Base-by-base conservation (phyloP, 1,284 basidiomycete species). In the Cryptococcus sp. region DNA sequence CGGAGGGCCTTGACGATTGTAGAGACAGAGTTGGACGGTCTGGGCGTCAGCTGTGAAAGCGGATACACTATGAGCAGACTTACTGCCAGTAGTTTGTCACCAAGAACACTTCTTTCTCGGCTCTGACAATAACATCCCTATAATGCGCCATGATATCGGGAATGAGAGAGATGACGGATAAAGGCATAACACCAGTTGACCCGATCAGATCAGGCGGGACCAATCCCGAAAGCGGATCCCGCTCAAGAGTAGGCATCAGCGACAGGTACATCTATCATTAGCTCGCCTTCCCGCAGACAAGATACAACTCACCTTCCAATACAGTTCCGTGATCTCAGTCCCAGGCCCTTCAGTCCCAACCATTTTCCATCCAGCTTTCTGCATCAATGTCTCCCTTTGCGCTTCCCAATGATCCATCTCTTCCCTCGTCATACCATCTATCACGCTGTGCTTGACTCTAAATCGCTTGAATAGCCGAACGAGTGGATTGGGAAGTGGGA, bases 131-230 rank as follows among this genome's bases (percentile, higher is more conserved):
- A 51, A 79, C 73, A 45, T 80, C 76, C 23, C 75, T 72, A 62
- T 80, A 79, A 60, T 83, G 80, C 45, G 77, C 74, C 77, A 82
- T 82, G 59, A 83, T 83, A 60, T 83, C 82, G 2, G 82, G 81
- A 34, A 83, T 82, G 28, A 82, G 80, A 45, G 67, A 72, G 50
- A 70, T 63, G 63, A 71, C 60, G 39, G 63, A 64, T 13, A 83
- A 71, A 2, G 82, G 81, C 55, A 83, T 77, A 5, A 80, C 80
- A 5, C 80, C 80, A 0, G 80, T 79, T 14, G 78, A 78, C 10
- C 78, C 82, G 18, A 83, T 70, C 3, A 83, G 70, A 4, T 79
- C 72, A 0, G 82, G 82, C 1, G 81, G 78, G 23, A 79, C 77
- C 48, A 82, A 66, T 16, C 79, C 79, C 1, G 77, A 75, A 37